These are phyloP conservation scores for Cladophialophora immunda DNA, from an alignment of 2,329 filamentous ascomycete species.

Conservation along the genomic window DNA sequence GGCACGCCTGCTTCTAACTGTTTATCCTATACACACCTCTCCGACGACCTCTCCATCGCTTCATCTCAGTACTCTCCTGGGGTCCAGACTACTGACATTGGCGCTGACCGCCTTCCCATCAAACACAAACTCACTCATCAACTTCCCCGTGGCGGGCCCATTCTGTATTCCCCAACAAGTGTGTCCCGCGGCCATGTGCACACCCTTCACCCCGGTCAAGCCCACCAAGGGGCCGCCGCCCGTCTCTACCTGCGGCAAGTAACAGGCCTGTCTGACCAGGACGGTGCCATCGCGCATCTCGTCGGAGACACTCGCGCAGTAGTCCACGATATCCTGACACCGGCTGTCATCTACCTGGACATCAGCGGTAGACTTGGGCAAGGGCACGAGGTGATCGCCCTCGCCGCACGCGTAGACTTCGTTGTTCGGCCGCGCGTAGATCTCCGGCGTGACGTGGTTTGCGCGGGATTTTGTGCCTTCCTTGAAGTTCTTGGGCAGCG, in stretches of 20 bases:
- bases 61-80: conserved; percentile 62
- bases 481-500: conserved; percentile 71
- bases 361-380: conserved; percentile 78
- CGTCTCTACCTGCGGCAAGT: conserved; percentile 77
- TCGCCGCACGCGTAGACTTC: conserved; percentile 96
- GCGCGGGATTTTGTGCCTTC: conserved; percentile 61
- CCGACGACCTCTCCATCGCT: not conserved
- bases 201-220: conserved; percentile 72
- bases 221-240: conserved; percentile 77
- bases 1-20: not conserved
- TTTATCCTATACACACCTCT: too few species aligned
- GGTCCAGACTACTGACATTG: conserved; percentile 72
- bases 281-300: conserved; percentile 73
- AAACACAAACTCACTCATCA: conserved; percentile 81
- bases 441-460: conserved; percentile 81
- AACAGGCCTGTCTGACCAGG: conserved; percentile 85
- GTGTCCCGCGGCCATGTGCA: conserved; percentile 87
- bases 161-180: conserved; percentile 99
- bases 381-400: conserved; percentile 76
- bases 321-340: conserved; percentile 86
- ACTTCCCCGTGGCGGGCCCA: conserved; percentile 82
- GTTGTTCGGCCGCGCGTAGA: conserved; percentile 87
- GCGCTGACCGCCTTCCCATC: conserved; percentile 76
- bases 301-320: conserved; percentile 67
- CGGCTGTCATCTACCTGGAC: conserved; percentile 78